Evolutionary conservation across 768 basidiomycete genomes (phyloP).

Genomic region (Collybiopsis confluens): DNA sequence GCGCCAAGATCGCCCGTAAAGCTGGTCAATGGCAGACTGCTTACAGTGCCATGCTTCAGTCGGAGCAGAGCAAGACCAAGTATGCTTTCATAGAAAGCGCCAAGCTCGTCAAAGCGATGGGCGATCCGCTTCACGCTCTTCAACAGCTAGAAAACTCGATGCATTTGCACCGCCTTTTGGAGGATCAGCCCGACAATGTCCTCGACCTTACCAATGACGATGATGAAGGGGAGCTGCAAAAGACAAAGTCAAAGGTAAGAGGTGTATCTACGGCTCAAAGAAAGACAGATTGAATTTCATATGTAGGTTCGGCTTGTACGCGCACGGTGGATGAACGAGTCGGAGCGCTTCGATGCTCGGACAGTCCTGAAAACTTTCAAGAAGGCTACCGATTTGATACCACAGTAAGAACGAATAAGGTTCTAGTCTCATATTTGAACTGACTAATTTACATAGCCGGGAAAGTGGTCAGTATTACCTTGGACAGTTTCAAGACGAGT

Average conservation of each 20-base stretch:
- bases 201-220: constrained; percentile 60
- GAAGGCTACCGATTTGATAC: constrained; percentile 43
- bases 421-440: not conserved
- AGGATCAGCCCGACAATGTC: constrained; percentile 28
- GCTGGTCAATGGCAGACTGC: constrained; percentile 95
- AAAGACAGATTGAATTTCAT: constrained; percentile 1
- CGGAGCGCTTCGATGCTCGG: constrained; percentile 70
- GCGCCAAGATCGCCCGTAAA: constrained; percentile 94
- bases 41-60: constrained; percentile 92
- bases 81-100: constrained; percentile 89
- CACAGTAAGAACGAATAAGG: constrained; percentile 35
- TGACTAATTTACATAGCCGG: constrained; percentile 41
- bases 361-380: constrained; percentile 58
- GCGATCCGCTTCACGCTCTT: constrained; percentile 80
- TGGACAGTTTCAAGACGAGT: constrained; percentile 85
- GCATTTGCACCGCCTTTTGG: constrained; percentile 44
- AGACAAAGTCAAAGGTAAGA: constrained; percentile 7
- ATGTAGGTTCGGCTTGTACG: constrained; percentile 70
- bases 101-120: constrained; percentile 75
- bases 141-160: constrained; percentile 81
- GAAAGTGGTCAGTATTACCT: constrained; percentile 85
- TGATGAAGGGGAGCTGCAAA: constrained; percentile 50
- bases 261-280: too few relatives aligned
- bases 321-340: constrained; percentile 91
- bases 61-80: constrained; percentile 62